Evolutionary conservation across 73 alveolate genomes (phyloP), one percentile per base, ranked within the genome.

Genomic region (Breviolum minutum): DNA sequence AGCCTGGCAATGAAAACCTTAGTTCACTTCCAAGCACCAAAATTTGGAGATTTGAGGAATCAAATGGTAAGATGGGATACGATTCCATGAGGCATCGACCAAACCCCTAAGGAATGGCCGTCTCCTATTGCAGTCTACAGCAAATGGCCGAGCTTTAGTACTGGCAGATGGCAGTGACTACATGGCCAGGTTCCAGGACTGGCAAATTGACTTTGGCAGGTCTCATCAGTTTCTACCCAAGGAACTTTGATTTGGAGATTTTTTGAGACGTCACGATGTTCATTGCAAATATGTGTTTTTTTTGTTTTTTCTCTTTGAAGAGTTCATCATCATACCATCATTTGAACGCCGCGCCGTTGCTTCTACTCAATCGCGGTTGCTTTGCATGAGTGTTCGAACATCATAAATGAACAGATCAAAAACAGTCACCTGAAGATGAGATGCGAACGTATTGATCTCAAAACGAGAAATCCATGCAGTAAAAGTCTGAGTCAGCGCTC

Each of bases 31-130:
- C 14, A 7, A 27, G 11, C 2, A 12, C 86, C 54, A 3, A 40
- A 40, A 2, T 40, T 80, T 27, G 26, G 66, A 40, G 89, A 62
- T 30, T 30, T 80, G 63, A 7, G 1, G 84, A 74, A 68, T 11
- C 27, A 16, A 40, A 12, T 20, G 12, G 22, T 74, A 0, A 6
- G 84, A 10, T 16, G 16, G 17, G 12, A 5, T 16, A 24, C 5
- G 84, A 74, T 74, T 13, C 40, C 27, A 74, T 19, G 84, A 11
- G 0, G 20, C 24, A 10, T 11, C 48, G 12, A 63, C 83, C 60
- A 30, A 73, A 26, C 60, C 63, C 19, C 80, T 32, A 30, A 92
- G 98, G 98, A 92, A 92, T 30, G 98, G 98, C n/a, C 62, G 29
- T 20, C 77, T 22, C 27, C 60, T 92, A 81, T 69, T 92, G 69